Evolutionary conservation across 148 eudicot species (phyloP), one percentile per base, ranked within the genome.

Genomic region (Chenopodium album): DNA sequence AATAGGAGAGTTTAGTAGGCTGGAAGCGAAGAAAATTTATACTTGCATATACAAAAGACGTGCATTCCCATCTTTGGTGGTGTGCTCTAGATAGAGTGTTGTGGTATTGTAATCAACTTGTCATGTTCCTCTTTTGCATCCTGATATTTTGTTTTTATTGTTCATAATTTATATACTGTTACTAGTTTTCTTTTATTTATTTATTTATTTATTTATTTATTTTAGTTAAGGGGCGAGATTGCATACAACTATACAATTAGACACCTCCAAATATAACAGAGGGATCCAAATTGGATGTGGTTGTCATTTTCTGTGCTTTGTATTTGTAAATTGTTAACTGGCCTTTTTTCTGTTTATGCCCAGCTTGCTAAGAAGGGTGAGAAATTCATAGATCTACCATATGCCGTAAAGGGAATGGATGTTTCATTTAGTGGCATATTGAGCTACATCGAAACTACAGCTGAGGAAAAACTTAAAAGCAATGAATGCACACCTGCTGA

Each of bases 361-460:
- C 90, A 95, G 98, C 98, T 95, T 86, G 97, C 98, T 19, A 95
- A 95, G 87, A 95, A 95, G 82, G 98, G 98, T 74, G 93, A 93
- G 23, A 91, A 92, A 67, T 95, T 92, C 81, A 90, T 95, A 50
- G 97, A 95, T 77, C 95, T 95, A 82, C 98, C 98, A 37, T 95
- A 95, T 76, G 97, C 87, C 83, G 98, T 95, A 71, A 95, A 95
- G 87, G 98, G 98, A 85, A 95, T 95, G 98, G 98, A 95, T 80
- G 98, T 95, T 71, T 95, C 98, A 9, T 95, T 95, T 77, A 95
- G 98, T 82, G 98, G 98, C 81, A 90, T 95, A 84, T 81, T 95
- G 84, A 95, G 98, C 88, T 95, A 78, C 79, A 91, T 95, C 69
- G 98, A 95, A 87, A 85, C 94, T 75, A 88, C 94, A 26, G 94